Evolutionary conservation across 2,329 filamentous ascomycete species (phyloP), one percentile per base, ranked within the genome.

Genomic region (Aspergillus uvarum): DNA sequence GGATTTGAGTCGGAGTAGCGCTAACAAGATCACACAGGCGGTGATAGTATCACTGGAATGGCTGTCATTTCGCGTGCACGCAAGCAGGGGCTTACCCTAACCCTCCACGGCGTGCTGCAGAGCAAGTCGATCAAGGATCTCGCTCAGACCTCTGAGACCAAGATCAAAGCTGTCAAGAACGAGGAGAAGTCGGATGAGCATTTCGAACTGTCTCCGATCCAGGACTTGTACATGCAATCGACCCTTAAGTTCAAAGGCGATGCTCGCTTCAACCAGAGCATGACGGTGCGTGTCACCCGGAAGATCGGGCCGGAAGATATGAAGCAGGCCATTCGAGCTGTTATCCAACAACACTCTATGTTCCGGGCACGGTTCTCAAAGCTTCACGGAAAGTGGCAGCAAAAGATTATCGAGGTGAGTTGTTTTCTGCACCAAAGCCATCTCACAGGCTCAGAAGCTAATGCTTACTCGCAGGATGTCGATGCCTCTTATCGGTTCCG

Each of bases 11-110:
- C 54, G 51, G 47, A 51, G 19, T 2, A n/a, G 14, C 54, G 48
- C 59, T 67, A 56, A 69, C 53, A 8, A 50, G 19, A 38, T 49
- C 32, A 49, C 55, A 53, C 49, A 73, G 75, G 75, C 21, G 76
- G 76, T 4, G 75, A 78, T 59, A 77, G 75, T 50, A 76, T 78
- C 32, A 72, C 70, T 35, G 75, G 74, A 50, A 77, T 77, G 74
- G 70, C 72, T 8, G 68, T 76, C 22, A 70, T 76, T 29, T 74
- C 74, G 19, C 67, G 69, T n/a, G 70, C 74, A n/a, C 72, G 74
- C 22, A 75, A 72, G 44, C 69, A 72, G 24, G 73, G 72, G 3
- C 64, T 76, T 5, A 62, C 63, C n/a, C 48, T 76, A 12, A 70
- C 72, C 7, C 66, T 76, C 14, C 70, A 75, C 53, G 71, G 71